Evolutionary conservation across 164 flowering plant species (phyloP), one percentile per base, ranked within the genome.

Genomic region (Kingdonia uniflora): DNA sequence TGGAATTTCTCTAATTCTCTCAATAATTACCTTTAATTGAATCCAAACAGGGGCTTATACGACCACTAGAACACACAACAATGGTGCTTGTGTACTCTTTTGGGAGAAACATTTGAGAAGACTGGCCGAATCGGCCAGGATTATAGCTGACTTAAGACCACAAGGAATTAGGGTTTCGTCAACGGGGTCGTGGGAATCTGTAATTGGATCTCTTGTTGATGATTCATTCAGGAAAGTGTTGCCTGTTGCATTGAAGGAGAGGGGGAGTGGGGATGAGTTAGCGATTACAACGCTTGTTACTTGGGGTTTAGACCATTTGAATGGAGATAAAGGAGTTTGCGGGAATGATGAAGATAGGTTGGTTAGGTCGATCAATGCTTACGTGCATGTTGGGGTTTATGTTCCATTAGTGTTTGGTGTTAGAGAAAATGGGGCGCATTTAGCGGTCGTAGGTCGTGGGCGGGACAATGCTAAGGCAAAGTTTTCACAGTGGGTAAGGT

Each of bases 401-500:
- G 72, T 66, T 46, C 96, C 91, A 41, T 62, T 62, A 11, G 71
- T 44, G 26, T 84, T 80, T 71, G 87, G 86, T n/a, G 51, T 46
- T 54, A 33, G 14, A 42, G 79, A 57, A 42, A 71, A 65, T 63
- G 79, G 80, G 10, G 94, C 85, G 0, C 69, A 54, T 45, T 69
- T 92, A 73, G 98, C 96, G 24, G 50, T 84, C 61, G 90, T 84
- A 17, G 94, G 95, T 2, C 65, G 46, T 11, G 87, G 88, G 19
- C 75, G 98, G 72, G 85, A 80, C 25, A 60, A 65, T 24, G 84
- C 95, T 0, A 64, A 59, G 42, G 95, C 96, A 0, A 91, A 91
- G 76, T 79, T 78, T 58, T 80, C 96, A 0, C 78, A 84, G 60
- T 91, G 98, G 96, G 95, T 77, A 42, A 83, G 95, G 96, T 91